Evolutionary conservation across 2,329 filamentous ascomycete species (phyloP).

Genomic region (Clonostachys rosea): DNA sequence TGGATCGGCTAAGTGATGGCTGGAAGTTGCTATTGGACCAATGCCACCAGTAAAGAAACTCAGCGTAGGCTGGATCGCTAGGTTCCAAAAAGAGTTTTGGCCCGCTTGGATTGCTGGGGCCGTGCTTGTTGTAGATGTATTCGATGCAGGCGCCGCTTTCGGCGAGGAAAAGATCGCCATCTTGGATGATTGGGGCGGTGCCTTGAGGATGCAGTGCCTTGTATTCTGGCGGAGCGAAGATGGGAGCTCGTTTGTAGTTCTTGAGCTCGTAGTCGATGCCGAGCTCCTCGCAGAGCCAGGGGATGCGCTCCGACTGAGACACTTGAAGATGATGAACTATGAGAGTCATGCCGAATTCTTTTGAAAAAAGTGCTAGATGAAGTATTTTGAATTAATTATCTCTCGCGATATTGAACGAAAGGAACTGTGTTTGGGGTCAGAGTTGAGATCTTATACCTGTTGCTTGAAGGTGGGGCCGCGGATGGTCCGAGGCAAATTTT

Average conservation of each 20-base stretch:
- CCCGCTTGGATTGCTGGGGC: slow-evolving; percentile 24
- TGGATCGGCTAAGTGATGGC: slow-evolving; percentile 21
- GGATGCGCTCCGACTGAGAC: slow-evolving; percentile 60
- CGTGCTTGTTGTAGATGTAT: slow-evolving; percentile 39
- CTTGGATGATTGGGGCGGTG: slow-evolving; percentile 55
- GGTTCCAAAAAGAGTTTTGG: slow-evolving; percentile 29
- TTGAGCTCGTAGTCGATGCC: slow-evolving; percentile 38
- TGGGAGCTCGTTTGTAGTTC: slow-evolving; percentile 20
- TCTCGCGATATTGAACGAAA: not conserved
- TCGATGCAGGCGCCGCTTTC: slow-evolving; percentile 58
- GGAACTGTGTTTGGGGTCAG: too few species aligned
- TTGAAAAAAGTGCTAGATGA: not conserved
- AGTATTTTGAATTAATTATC: not conserved
- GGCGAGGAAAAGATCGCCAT: slow-evolving; percentile 47
- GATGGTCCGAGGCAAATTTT: not conserved
- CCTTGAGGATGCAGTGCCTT: slow-evolving; percentile 43
- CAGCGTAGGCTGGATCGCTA: slow-evolving; percentile 38
- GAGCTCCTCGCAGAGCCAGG: slow-evolving; percentile 64
- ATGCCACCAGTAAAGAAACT: slow-evolving; percentile 64
- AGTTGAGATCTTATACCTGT: not conserved
- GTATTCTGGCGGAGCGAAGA: slow-evolving; percentile 25
- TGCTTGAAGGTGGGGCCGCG: not conserved
- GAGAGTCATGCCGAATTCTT: slow-evolving; percentile 11
- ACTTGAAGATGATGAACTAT: slow-evolving; percentile 47
- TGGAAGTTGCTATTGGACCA: slow-evolving; percentile 43